phyloP scores from a whole-genome alignment of 1,284 basidiomycete species.

The Mrakiaceae sp. region DNA sequence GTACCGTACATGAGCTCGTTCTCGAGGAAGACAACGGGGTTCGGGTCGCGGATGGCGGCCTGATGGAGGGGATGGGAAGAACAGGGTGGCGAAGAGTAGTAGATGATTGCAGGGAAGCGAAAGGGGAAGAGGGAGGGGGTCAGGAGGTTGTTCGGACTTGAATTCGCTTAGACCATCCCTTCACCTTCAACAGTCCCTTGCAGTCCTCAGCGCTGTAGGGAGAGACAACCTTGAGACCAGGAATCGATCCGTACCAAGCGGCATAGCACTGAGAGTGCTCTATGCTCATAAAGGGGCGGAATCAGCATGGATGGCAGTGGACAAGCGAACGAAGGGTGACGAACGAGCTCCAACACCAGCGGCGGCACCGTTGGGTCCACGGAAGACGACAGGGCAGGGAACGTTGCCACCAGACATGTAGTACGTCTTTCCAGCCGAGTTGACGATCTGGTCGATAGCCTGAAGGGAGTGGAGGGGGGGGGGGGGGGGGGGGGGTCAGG shows the following conservation, averaged over 20 bases:
- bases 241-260: constrained; percentile 91
- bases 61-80: constrained; percentile 28
- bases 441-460: constrained; percentile 99
- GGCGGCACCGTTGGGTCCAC: constrained; percentile 98
- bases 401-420: constrained; percentile 99
- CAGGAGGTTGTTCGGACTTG: too few species aligned
- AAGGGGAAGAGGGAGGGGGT: neutral
- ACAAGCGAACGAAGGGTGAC: neutral
- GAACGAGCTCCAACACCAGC: constrained; percentile 77
- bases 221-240: constrained; percentile 93
- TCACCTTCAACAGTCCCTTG: constrained; percentile 90
- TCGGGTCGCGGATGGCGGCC: constrained; percentile 95
- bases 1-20: constrained; percentile 99
- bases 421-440: constrained; percentile 99
- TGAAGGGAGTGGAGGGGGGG: constrained; percentile 28
- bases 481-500: neutral
- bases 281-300: neutral
- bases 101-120: constrained; percentile 1
- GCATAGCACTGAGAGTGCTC: constrained; percentile 88
- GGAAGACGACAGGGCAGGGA: constrained; percentile 96
- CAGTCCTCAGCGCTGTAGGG: constrained; percentile 97
- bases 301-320: neutral
- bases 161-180: constrained; percentile 17
- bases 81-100: neutral
- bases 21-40: constrained; percentile 96